phyloP scores from a whole-genome alignment of 306 rosid species.

The Crataegus laevigata region DNA sequence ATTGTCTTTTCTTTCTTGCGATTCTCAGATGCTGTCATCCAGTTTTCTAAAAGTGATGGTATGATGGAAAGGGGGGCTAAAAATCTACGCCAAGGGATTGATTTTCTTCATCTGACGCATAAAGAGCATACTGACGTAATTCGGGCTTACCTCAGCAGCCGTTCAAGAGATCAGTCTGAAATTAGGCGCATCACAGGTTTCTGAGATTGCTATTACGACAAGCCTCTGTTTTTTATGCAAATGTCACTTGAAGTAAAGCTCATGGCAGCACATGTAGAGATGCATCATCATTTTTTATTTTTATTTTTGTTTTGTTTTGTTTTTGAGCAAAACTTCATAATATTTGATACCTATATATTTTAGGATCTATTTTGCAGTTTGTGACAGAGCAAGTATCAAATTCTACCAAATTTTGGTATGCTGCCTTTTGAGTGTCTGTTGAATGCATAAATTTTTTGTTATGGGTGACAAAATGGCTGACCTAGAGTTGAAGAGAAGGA shows the following conservation, averaged over 20 bases:
- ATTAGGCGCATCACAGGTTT: conserved; percentile 64
- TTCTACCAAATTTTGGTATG: conserved; percentile 4
- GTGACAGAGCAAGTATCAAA: neutral
- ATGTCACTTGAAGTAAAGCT: neutral
- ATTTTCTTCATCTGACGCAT: conserved; percentile 59
- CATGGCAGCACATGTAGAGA: neutral
- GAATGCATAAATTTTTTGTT: conserved; percentile 22
- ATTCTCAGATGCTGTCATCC: conserved; percentile 59
- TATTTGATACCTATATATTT: neutral
- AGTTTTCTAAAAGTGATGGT: conserved; percentile 68
- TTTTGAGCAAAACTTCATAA: neutral
- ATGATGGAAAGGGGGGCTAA: conserved; percentile 67
- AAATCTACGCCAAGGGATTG: conserved; percentile 43
- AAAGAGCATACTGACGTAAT: conserved; percentile 49
- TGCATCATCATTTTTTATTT: neutral
- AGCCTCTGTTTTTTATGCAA: neutral
- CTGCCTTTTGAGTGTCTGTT: conserved; percentile 12
- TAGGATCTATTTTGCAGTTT: conserved; percentile 8
- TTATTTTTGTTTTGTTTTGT: too few species aligned
- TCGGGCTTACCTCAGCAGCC: conserved; percentile 33
- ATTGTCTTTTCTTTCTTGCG: conserved; percentile 26
- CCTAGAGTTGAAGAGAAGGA: conserved; percentile 89
- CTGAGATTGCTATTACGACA: conserved; percentile 3
- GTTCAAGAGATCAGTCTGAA: conserved; percentile 49
- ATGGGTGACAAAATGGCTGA: conserved; percentile 52